Evolutionary conservation across 208 protist species (phyloP).

Genomic region (Trypanosoma scelopori): DNA sequence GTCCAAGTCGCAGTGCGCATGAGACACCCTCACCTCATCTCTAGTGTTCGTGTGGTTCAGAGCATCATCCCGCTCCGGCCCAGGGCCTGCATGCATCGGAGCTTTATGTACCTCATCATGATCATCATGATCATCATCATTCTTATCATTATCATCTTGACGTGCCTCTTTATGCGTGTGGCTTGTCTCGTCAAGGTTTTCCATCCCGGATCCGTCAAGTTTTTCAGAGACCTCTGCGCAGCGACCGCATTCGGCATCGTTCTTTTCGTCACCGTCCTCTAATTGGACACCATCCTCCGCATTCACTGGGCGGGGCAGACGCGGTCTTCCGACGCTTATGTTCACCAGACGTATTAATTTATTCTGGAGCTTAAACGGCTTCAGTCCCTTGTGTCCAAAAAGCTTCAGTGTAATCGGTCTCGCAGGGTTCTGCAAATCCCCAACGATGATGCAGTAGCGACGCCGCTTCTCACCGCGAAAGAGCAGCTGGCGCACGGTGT

Average conservation of each 20-base stretch:
- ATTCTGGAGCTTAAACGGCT: conserved; percentile 84
- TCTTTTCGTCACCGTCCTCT: conserved; percentile 7
- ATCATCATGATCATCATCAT: not conserved
- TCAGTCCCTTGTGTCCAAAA: conserved; percentile 75
- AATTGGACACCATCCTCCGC: conserved; percentile 11
- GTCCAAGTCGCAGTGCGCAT: conserved; percentile 32
- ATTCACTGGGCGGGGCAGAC: conserved; percentile 33
- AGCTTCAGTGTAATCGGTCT: conserved; percentile 72
- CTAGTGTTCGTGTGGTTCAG: not conserved
- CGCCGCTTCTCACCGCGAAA: conserved; percentile 83
- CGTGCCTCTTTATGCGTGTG: not conserved
- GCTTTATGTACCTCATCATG: conserved; percentile 4
- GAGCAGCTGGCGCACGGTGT: conserved; percentile 75
- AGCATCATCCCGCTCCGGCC: not conserved
- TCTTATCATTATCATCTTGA: conserved; percentile 1
- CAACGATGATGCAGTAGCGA: conserved; percentile 83
- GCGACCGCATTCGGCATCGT: not conserved
- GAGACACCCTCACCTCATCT: conserved; percentile 6
- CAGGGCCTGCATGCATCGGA: too few relatives aligned
- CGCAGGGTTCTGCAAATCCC: conserved; percentile 60
- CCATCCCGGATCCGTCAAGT: not conserved
- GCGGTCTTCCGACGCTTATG: conserved; percentile 72
- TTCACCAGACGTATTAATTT: conserved; percentile 84
- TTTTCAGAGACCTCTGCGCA: not conserved
- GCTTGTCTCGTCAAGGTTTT: not conserved